Evolutionary conservation across 139 green algal species (phyloP).

Genomic region (Chlamydomonas sp.): DNA sequence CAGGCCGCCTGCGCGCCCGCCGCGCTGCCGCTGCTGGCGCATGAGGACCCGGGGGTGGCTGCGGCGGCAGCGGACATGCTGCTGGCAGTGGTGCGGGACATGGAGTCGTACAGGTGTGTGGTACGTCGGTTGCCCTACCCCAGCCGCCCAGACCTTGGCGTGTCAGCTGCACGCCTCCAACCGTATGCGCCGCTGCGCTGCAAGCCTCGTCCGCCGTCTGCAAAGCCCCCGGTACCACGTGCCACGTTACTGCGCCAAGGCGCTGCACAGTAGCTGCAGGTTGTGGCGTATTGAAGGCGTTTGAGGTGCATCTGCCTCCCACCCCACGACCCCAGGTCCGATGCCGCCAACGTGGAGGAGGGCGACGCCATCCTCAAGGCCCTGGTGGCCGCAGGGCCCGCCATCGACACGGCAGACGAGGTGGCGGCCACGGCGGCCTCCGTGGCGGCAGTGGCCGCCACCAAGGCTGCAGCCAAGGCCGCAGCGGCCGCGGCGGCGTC

Average conservation of each 20-base stretch:
- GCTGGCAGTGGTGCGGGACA: background rate
- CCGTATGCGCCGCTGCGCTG: too few species aligned
- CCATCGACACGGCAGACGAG: background rate
- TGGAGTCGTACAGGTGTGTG: background rate
- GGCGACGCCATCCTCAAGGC: conserved; percentile 16
- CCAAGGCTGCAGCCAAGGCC: background rate
- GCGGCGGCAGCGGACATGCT: background rate
- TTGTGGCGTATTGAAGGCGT: too few species aligned
- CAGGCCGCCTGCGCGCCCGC: conserved; percentile 24
- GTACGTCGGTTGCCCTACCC: too few species aligned
- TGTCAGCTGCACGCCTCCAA: too few species aligned
- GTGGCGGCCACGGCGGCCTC: background rate
- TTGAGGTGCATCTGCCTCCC: too few species aligned
- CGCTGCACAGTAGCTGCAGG: too few species aligned
- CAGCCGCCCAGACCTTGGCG: too few species aligned
- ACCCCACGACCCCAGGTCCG: too few species aligned
- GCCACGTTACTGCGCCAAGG: too few species aligned
- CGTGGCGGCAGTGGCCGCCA: background rate
- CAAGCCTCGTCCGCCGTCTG: too few species aligned
- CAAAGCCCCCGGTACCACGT: too few species aligned
- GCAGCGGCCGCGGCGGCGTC: background rate
- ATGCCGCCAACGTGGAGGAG: background rate
- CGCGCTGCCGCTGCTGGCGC: conserved; percentile 16
- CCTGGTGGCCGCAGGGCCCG: conserved; percentile 17
- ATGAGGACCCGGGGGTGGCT: background rate